phyloP scores from a whole-genome alignment of 805 yeast species.

The Kuraishia ogatae region DNA sequence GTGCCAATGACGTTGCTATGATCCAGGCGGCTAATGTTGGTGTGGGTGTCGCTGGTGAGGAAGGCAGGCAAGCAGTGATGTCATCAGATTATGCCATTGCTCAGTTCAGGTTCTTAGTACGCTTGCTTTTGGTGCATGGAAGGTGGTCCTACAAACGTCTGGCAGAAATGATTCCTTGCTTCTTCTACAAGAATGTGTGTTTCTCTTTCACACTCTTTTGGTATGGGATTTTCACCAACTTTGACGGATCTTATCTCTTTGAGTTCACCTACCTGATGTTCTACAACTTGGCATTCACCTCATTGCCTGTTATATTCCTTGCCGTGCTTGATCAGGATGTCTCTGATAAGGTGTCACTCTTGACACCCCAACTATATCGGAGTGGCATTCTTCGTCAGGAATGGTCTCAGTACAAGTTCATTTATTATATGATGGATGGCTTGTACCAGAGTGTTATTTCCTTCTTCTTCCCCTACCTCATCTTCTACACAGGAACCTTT shows the following conservation, averaged over 20 bases:
- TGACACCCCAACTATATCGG: slow-evolving; percentile 64
- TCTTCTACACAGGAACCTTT: slow-evolving; percentile 37
- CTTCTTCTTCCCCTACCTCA: slow-evolving; percentile 58
- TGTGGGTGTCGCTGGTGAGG: slow-evolving; percentile 82
- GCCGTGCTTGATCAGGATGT: slow-evolving; percentile 76
- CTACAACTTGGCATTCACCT: slow-evolving; percentile 74
- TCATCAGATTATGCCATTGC: slow-evolving; percentile 79
- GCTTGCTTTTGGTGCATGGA: slow-evolving; percentile 72
- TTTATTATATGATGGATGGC: slow-evolving; percentile 61
- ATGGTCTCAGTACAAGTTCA: slow-evolving; percentile 53
- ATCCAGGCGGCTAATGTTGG: slow-evolving; percentile 82
- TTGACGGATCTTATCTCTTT: slow-evolving; percentile 69
- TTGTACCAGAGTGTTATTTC: slow-evolving; percentile 62
- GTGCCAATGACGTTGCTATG: slow-evolving; percentile 85
- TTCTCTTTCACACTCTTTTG: slow-evolving; percentile 71
- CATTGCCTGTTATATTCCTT: slow-evolving; percentile 66
- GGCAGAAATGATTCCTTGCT: slow-evolving; percentile 71
- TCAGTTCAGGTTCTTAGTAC: slow-evolving; percentile 59
- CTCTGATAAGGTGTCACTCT: slow-evolving; percentile 50
- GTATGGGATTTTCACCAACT: slow-evolving; percentile 61
- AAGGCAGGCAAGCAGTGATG: slow-evolving; percentile 85
- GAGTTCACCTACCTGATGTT: slow-evolving; percentile 75
- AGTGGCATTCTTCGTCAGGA: slow-evolving; percentile 57
- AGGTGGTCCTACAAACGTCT: slow-evolving; percentile 72
- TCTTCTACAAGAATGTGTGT: slow-evolving; percentile 69